phyloP scores from a whole-genome alignment of 441 rosid genomes.

The Rhodomyrtus psidioides region DNA sequence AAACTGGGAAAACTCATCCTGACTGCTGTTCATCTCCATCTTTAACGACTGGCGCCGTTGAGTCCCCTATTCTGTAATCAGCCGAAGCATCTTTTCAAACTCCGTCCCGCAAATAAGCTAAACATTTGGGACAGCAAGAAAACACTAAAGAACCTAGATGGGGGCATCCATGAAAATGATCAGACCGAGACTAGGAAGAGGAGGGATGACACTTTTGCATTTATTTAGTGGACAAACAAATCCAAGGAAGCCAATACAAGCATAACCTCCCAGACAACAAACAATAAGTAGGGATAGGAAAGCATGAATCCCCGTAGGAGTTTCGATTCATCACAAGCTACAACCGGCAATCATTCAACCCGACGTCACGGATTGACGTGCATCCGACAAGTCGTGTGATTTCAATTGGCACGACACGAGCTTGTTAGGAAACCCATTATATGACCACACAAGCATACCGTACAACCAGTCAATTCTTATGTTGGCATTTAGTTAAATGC shows the following conservation, averaged over 20 bases:
- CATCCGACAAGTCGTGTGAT: too few relatives aligned
- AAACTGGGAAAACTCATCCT: background rate
- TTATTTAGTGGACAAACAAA: background rate
- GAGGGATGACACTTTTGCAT: background rate
- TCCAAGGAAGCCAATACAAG: background rate
- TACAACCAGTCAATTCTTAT: too few relatives aligned
- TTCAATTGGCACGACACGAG: too few relatives aligned
- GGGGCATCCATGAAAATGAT: background rate
- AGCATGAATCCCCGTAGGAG: too few relatives aligned
- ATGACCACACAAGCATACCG: too few relatives aligned
- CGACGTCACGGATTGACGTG: too few relatives aligned
- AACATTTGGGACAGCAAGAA: background rate
- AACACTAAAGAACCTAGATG: background rate
- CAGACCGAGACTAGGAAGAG: background rate
- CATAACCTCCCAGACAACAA: background rate
- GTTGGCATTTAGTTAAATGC: too few relatives aligned
- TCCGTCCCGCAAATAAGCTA: background rate
- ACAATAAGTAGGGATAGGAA: too few relatives aligned
- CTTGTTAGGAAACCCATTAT: too few relatives aligned
- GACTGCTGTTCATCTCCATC: background rate
- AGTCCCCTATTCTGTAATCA: background rate
- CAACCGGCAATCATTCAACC: too few relatives aligned
- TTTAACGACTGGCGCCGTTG: background rate
- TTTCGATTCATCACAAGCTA: too few relatives aligned
- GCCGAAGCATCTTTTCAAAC: background rate